Evolutionary conservation across 1,139 yeast species (phyloP), one percentile per base, ranked within the genome.

Genomic region (Wickerhamomyces sp.): DNA sequence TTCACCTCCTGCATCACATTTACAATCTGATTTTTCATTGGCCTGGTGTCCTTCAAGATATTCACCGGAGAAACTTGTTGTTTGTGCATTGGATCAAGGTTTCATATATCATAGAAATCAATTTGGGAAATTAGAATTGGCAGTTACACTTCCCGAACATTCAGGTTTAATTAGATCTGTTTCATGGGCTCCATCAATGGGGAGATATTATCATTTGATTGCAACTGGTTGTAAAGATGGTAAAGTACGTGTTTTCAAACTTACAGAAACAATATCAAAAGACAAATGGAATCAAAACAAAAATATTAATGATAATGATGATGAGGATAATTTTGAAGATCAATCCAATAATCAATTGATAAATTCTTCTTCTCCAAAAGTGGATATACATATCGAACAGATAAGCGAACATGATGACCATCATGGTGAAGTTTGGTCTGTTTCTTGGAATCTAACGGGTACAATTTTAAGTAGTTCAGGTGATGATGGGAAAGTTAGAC

Each of bases 161-260:
- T 72, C 76, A 40, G 95, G 95, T 2, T 69, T 91, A 32, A 87
- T 91, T 29, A 68, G 97, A 46, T 85, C 91, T 25, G 88, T 91
- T 8, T 74, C 93, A 31, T 91, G 98, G 98, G 98, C 97, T 0
- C 96, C 97, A 6, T 79, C 94, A 0, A 86, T 89, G 83, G 98
- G 97, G 2, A 68, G 96, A 46, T 78, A 81, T 41, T 85, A 78
- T 57, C 95, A 91, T 51, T 64, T 88, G 34, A 71, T 91, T 30
- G 98, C 98, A 1, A 89, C 97, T 0, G 98, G 95, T 3, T 87
- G 95, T 55, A 88, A 88, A 57, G 98, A 91, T 58, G 98, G 97
- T 0, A 78, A 68, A 52, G 89, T 91, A 15, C 72, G 97, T 36
- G 82, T 91, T 4, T 89, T 82, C 66, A 85, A 83, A 58, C 69